These are phyloP conservation scores for Trametes coccinea DNA, from an alignment of 768 basidiomycete genomes.

Conservation along the genomic window DNA sequence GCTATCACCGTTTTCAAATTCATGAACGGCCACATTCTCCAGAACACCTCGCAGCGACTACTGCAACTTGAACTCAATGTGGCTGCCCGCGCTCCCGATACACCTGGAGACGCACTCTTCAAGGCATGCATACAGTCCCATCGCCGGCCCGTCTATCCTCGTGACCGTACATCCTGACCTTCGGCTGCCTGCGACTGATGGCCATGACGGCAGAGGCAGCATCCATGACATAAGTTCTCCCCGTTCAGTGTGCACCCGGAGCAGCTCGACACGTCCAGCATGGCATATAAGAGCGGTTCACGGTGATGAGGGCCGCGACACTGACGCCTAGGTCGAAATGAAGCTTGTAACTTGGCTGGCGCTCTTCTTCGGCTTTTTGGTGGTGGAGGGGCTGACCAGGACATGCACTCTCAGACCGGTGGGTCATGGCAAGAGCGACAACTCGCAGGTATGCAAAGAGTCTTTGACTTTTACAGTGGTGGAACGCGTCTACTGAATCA, in stretches of 20 bases:
- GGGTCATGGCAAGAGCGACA: constrained; percentile 28
- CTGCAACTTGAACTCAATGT: too few relatives aligned
- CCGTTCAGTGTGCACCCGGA: background rate
- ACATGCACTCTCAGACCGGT: constrained; percentile 28
- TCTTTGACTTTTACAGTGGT: background rate
- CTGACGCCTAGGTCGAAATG: background rate
- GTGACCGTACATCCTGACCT: constrained; percentile 2
- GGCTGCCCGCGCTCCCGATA: background rate
- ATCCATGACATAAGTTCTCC: constrained; percentile 1
- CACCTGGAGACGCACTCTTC: background rate
- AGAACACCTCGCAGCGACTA: too few relatives aligned
- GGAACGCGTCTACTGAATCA: background rate
- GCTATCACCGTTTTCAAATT: background rate
- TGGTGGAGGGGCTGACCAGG: background rate
- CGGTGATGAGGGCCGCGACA: background rate
- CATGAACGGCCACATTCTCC: background rate
- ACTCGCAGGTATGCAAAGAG: constrained; percentile 21
- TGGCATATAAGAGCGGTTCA: constrained; percentile 5
- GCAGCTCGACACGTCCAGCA: background rate
- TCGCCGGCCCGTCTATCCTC: constrained; percentile 9
- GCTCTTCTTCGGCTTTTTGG: background rate
- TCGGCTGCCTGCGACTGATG: background rate
- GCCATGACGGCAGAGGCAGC: background rate
- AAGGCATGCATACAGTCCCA: background rate
- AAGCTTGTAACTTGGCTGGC: background rate